Percentiles rank a stretch among this genome's conserved stretches.
Evolutionary conservation across 2,329 filamentous ascomycete species (phyloP).

Genomic region (Cercospora berteroae): DNA sequence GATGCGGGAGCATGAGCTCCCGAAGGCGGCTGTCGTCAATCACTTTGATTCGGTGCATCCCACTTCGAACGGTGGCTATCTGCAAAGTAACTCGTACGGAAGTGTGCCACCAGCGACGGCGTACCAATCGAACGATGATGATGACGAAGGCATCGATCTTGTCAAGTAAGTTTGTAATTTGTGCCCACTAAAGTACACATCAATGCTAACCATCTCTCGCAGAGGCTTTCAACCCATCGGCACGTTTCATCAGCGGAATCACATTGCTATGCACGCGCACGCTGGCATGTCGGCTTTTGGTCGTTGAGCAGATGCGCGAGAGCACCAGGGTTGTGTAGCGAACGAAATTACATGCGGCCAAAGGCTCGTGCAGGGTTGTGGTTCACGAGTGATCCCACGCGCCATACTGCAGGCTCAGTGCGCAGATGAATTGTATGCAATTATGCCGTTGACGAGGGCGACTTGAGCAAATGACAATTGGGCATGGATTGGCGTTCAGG

Average conservation of each 20-base stretch:
- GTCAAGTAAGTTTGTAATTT: slow-evolving; percentile 44
- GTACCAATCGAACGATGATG: slow-evolving; percentile 39
- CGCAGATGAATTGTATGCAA: background rate
- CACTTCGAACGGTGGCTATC: slow-evolving; percentile 15
- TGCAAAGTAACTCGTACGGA: slow-evolving; percentile 10
- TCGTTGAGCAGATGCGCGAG: slow-evolving; percentile 18
- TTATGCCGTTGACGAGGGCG: background rate
- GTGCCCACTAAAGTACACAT: background rate
- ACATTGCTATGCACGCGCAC: slow-evolving; percentile 30
- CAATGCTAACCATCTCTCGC: slow-evolving; percentile 17
- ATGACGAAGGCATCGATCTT: slow-evolving; percentile 49
- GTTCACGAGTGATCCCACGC: background rate
- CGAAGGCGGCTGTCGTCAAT: slow-evolving; percentile 25
- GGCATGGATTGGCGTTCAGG: slow-evolving; percentile 2
- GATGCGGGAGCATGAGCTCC: slow-evolving; percentile 23
- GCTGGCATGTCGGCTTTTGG: slow-evolving; percentile 29
- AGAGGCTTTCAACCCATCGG: slow-evolving; percentile 53
- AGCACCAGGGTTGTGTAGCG: background rate
- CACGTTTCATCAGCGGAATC: slow-evolving; percentile 44
- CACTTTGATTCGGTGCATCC: slow-evolving; percentile 21
- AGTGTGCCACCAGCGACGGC: slow-evolving; percentile 18
- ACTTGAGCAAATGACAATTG: background rate
- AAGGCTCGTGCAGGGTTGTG: background rate
- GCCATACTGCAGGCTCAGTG: background rate
- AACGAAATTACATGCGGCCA: background rate